These are phyloP conservation scores for Sugiyamaella qingdaonensis DNA, from an alignment of 805 yeast species.

Conservation along the genomic window DNA sequence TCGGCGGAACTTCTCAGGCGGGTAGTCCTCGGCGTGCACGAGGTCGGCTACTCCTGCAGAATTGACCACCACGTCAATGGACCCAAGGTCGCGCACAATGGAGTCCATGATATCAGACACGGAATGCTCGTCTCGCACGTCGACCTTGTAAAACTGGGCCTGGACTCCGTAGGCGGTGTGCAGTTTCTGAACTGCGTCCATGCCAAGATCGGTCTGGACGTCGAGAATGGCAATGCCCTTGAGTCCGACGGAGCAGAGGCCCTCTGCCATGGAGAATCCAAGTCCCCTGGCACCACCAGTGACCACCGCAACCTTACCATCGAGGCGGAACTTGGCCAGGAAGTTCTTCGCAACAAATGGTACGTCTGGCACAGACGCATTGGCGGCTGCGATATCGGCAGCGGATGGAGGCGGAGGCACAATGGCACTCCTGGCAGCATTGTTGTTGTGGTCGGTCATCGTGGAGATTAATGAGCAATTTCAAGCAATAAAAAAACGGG, in stretches of 20 bases:
- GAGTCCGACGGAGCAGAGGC: slow-evolving; percentile 51
- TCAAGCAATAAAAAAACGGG: neutral
- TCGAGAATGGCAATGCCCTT: slow-evolving; percentile 51
- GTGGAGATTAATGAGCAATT: neutral
- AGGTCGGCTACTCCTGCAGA: slow-evolving; percentile 67
- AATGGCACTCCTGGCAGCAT: slow-evolving; percentile 32
- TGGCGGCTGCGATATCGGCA: slow-evolving; percentile 36
- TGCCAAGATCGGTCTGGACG: slow-evolving; percentile 58
- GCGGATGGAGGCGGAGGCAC: slow-evolving; percentile 40
- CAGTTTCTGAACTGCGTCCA: slow-evolving; percentile 55
- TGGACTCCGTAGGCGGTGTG: slow-evolving; percentile 48
- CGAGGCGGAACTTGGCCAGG: slow-evolving; percentile 46
- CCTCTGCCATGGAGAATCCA: slow-evolving; percentile 58
- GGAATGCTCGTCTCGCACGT: slow-evolving; percentile 49
- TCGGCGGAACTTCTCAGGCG: slow-evolving; percentile 58
- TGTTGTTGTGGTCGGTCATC: slow-evolving; percentile 10
- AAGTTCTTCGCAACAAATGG: slow-evolving; percentile 37
- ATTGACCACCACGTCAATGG: slow-evolving; percentile 54
- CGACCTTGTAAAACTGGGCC: slow-evolving; percentile 62
- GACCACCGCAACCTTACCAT: slow-evolving; percentile 58
- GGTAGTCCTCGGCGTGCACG: slow-evolving; percentile 66
- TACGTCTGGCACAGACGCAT: slow-evolving; percentile 30
- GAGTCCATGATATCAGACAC: slow-evolving; percentile 50
- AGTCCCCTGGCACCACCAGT: slow-evolving; percentile 71
- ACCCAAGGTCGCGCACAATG: slow-evolving; percentile 51